Base-by-base conservation (phyloP, 1,284 basidiomycete species). In the Trametes polyzona region DNA sequence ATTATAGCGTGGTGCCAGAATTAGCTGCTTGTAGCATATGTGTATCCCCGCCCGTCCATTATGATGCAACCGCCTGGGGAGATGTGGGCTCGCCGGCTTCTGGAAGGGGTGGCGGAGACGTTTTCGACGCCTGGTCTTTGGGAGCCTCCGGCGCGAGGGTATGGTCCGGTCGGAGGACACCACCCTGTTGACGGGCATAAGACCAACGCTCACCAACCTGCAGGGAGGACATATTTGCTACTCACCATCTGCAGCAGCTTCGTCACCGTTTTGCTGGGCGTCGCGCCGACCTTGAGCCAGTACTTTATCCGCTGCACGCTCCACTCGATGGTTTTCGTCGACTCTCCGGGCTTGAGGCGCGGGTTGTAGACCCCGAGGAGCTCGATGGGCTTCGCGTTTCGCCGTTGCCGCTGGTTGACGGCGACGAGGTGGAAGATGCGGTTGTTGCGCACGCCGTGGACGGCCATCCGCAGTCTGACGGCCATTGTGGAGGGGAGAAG, bases 371-470 rank as follows among this genome's bases (percentile, higher is more conserved):
- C 83, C 43, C 94, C 96, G 37, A 98, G 78, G 52, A 92, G 86
- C 74, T 98, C 96, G 61, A 93, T 84, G 8, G 96, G 96, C 66
- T 88, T 87, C n/a, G 90, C 95, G 71, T 98, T 86, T 33, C 95
- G 87, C 46, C 88, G 79, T 62, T 86, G 84, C 52, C 83, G 79
- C 51, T 86, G 81, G 71, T 93, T 85, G 58, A 93, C 88, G 50
- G 94, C 96, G 55, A 97, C 93, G 57, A 98, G 74, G 71, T 96
- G 94, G 73, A 93, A 93, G 55, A 94, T 83, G 35, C 90, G 90
- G 71, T 84, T 86, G 73, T 95, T 87, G 52, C 83, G 82, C 54
- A 77, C 79, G 67, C 95, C 95, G 66, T 96, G 93, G 65, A 95
- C 80, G 56, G 95, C 87, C 67, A 97, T 82, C 35, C 95, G 88